Percentiles rank a stretch among this genome's conserved stretches.
These are phyloP conservation scores for Suhomyces sp. DNA, from an alignment of 805 yeast species.

Conservation along the genomic window DNA sequence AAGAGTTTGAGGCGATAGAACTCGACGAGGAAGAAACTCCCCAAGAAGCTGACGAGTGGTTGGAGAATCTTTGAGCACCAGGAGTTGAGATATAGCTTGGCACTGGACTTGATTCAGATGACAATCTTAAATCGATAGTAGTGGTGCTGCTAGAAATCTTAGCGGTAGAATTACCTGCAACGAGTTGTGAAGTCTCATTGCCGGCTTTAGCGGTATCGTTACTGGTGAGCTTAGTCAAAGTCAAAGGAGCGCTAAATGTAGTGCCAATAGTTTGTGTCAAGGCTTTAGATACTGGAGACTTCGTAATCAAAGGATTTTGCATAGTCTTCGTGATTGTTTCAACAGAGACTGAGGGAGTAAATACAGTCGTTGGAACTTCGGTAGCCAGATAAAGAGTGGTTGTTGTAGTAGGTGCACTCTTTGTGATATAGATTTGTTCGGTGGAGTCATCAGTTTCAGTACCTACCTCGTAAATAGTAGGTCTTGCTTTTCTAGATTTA, in stretches of 20 bases:
- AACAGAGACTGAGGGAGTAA: constrained; percentile 15
- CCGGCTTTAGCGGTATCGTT: not conserved
- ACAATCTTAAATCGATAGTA: constrained; percentile 8
- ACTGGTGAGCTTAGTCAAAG: constrained; percentile 4
- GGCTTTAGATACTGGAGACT: constrained; percentile 21
- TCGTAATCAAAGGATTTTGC: constrained; percentile 29
- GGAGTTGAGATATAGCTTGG: not conserved
- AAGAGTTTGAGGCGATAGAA: not conserved
- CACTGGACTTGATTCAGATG: constrained; percentile 1
- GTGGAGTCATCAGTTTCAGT: constrained; percentile 19
- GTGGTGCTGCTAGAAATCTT: not conserved
- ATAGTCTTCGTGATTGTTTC: constrained; percentile 21
- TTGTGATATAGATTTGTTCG: constrained; percentile 9
- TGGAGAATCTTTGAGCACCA: not conserved
- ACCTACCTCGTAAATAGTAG: constrained; percentile 16
- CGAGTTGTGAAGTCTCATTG: not conserved
- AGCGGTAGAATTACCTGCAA: constrained; percentile 1
- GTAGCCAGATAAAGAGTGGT: constrained; percentile 27
- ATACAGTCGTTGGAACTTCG: constrained; percentile 20
- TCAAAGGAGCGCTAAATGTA: constrained; percentile 15
- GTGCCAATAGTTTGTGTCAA: constrained; percentile 23
- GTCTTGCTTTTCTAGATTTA: constrained; percentile 3
- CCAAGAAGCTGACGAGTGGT: not conserved
- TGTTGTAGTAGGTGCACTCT: constrained; percentile 29
- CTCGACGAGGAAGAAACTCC: not conserved